A percentile compares a stretch with the other conserved stretches of the same genome.
These are phyloP conservation scores for Pyrenophora seminiperda DNA, from an alignment of 2,329 filamentous ascomycete species.

Conservation along the genomic window DNA sequence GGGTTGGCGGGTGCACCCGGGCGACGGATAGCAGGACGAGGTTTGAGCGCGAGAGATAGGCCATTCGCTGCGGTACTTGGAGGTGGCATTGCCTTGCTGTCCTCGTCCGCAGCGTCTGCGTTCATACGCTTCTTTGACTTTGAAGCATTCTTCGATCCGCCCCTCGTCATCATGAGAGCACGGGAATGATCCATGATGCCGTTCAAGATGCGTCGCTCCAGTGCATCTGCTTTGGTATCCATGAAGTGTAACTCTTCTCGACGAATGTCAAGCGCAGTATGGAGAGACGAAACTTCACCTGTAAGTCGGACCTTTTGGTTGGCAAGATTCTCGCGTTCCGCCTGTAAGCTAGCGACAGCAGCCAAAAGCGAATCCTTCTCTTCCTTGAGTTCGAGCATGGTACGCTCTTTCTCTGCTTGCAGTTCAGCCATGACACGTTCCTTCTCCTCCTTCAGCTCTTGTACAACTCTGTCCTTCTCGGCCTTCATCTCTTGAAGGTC, in stretches of 20 bases:
- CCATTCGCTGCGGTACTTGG: constrained; percentile 45
- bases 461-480: constrained; percentile 50
- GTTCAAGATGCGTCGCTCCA: constrained; percentile 92
- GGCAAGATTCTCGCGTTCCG: constrained; percentile 75
- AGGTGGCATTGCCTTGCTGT: constrained; percentile 41
- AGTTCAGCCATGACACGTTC: constrained; percentile 45
- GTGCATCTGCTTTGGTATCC: constrained; percentile 83
- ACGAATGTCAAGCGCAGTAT: constrained; percentile 86
- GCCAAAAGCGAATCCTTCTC: constrained; percentile 56
- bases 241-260: constrained; percentile 90
- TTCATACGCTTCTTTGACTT: constrained; percentile 44
- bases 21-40: constrained; percentile 50
- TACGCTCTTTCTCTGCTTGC: constrained; percentile 43
- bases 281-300: constrained; percentile 86
- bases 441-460: constrained; percentile 50
- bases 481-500: constrained; percentile 53
- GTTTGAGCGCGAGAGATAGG: constrained; percentile 57
- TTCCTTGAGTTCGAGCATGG: constrained; percentile 43
- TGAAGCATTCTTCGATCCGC: constrained; percentile 48
- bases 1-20: constrained; percentile 47
- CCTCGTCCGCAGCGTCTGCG: constrained; percentile 42
- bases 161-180: constrained; percentile 78
- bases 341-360: constrained; percentile 63
- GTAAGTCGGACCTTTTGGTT: constrained; percentile 79
- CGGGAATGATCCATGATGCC: constrained; percentile 96